Percentiles rank a stretch among this genome's conserved stretches.
Evolutionary conservation across 1,284 basidiomycete genomes (phyloP).

Genomic region (Tausonia pullulans): DNA sequence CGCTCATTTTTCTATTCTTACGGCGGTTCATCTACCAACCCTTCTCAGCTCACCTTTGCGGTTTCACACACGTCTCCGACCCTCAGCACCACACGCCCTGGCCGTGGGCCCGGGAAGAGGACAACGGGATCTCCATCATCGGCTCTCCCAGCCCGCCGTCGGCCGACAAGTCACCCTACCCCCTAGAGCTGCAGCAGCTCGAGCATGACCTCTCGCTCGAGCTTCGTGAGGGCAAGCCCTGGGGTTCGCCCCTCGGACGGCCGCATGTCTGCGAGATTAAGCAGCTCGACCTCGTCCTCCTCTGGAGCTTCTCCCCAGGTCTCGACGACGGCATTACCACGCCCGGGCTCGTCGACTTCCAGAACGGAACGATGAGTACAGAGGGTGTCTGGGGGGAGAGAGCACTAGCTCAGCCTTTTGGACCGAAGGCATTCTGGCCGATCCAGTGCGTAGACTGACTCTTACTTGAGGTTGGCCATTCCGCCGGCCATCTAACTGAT

Average conservation of each 20-base stretch:
- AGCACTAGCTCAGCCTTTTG: not conserved
- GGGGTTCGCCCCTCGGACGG: not conserved
- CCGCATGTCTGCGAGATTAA: not conserved
- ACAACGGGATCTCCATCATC: not conserved
- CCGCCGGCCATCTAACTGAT: not conserved
- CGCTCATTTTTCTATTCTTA: not conserved
- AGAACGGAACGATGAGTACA: not conserved
- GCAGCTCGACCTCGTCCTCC: conserved; percentile 3
- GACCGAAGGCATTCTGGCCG: conserved; percentile 4
- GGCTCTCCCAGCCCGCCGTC: not conserved
- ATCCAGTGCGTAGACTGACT: not conserved
- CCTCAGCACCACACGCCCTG: not conserved
- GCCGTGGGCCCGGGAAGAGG: no score
- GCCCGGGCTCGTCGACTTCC: not conserved
- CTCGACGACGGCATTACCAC: conserved; percentile 8
- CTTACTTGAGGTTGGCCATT: not conserved
- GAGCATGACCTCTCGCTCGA: not conserved
- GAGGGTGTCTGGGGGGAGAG: not conserved
- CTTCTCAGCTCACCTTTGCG: conserved; percentile 4
- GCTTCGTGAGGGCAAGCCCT: not conserved
- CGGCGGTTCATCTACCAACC: not conserved
- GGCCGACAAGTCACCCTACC: not conserved
- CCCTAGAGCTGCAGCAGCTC: not conserved
- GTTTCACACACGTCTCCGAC: not conserved
- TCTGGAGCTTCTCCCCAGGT: conserved; percentile 7